Evolutionary conservation across 345 rosid species (phyloP).

Genomic region (Eucalyptus curtisii): DNA sequence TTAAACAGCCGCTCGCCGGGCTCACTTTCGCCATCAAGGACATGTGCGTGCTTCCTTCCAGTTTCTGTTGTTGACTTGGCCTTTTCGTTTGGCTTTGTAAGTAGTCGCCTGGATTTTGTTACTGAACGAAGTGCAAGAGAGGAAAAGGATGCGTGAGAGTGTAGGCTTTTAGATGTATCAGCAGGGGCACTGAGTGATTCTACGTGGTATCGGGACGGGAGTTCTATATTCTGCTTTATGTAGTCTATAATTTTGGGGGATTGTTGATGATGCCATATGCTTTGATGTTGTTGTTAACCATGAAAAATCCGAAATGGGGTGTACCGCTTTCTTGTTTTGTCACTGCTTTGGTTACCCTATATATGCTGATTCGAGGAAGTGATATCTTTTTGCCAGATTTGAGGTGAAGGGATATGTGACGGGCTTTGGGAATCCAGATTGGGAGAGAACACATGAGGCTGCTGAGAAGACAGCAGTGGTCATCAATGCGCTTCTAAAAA

Average conservation of each 20-base stretch:
- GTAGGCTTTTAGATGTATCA: not conserved
- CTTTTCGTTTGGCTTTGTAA: not conserved
- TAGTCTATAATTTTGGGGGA: not conserved
- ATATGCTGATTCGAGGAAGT: not conserved
- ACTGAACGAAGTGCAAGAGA: not conserved
- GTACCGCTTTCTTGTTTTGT: not conserved
- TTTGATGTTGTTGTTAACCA: not conserved
- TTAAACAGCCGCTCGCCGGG: conserved; percentile 50
- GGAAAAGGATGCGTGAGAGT: not conserved
- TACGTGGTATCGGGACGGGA: not conserved
- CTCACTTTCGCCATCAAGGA: conserved; percentile 78
- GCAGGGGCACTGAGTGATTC: not conserved
- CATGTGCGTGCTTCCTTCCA: conserved; percentile 21
- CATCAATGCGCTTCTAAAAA: conserved; percentile 55
- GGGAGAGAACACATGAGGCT: conserved; percentile 66
- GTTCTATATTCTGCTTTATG: not conserved
- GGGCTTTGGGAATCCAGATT: conserved; percentile 78
- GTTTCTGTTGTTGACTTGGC: not conserved
- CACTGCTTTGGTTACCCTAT: not conserved
- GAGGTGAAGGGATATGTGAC: conserved; percentile 69
- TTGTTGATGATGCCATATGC: not conserved
- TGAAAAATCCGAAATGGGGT: not conserved
- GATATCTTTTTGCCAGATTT: conserved; percentile 32
- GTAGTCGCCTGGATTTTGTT: not conserved
- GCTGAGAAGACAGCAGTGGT: conserved; percentile 64